Conservation (phyloP, 2,329 filamentous ascomycete genomes). For the Trichoderma guizhouense region DNA sequence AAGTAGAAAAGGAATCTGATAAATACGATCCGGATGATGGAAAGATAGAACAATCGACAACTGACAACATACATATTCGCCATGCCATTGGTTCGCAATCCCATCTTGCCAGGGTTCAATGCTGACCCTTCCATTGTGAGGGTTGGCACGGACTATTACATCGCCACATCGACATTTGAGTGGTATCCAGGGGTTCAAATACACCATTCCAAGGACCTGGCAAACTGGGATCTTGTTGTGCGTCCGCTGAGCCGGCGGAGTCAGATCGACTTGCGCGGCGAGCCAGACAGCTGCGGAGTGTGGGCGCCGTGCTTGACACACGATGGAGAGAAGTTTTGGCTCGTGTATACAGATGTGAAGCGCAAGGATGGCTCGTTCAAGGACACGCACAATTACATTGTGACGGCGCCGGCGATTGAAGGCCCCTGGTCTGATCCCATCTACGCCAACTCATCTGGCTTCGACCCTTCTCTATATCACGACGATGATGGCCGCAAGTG, state of each 20-base stretch:
- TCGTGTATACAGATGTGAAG: conserved; percentile 65
- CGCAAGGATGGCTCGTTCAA: conserved; percentile 65
- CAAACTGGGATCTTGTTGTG: conserved; percentile 48
- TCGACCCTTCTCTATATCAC: conserved; percentile 60
- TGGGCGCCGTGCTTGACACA: conserved; percentile 64
- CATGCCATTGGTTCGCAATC: conserved; percentile 51
- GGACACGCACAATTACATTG: conserved; percentile 62
- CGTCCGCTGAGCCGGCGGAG: conserved; percentile 48
- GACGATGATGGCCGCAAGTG: conserved; percentile 55
- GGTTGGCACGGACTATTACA: conserved; percentile 53
- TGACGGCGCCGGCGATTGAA: conserved; percentile 49
- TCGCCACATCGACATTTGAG: conserved; percentile 54
- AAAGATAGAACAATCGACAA: not conserved
- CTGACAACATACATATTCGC: not conserved
- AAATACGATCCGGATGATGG: not conserved
- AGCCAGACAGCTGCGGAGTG: conserved; percentile 59
- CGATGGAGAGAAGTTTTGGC: conserved; percentile 58
- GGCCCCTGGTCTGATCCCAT: conserved; percentile 62
- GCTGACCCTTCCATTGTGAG: conserved; percentile 53
- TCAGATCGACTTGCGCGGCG: conserved; percentile 56
- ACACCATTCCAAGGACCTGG: conserved; percentile 51
- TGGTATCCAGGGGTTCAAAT: conserved; percentile 56
- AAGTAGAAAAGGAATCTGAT: not conserved
- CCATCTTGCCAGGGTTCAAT: conserved; percentile 56
- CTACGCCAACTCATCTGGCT: conserved; percentile 58